Evolutionary conservation across 495 filamentous ascomycete genomes (phyloP).

Genomic region (Xylaria flabelliformis): DNA sequence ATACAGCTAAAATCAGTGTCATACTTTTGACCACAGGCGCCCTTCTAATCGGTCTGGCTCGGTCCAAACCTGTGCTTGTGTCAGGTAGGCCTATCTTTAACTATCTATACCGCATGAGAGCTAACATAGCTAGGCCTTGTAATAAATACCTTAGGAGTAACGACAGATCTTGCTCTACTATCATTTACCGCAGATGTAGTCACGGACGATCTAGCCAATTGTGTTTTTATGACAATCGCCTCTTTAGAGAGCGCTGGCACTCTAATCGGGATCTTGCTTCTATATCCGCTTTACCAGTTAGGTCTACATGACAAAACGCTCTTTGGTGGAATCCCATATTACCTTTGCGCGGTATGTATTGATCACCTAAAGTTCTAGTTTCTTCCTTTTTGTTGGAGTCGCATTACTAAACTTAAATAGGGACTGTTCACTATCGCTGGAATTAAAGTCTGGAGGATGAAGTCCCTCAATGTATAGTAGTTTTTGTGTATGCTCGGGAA

Average conservation of each 20-base stretch:
- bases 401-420: background rate
- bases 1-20: background rate
- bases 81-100: background rate
- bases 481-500: background rate
- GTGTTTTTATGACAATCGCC: slow-evolving; percentile 4
- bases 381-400: background rate
- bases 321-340: slow-evolving; percentile 12
- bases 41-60: background rate
- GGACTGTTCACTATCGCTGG: background rate
- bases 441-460: background rate
- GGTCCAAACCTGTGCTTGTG: background rate
- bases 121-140: background rate
- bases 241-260: slow-evolving; percentile 6
- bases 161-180: slow-evolving; percentile 2
- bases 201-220: background rate
- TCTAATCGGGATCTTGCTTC: background rate
- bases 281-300: slow-evolving; percentile 1
- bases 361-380: background rate
- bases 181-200: slow-evolving; percentile 4
- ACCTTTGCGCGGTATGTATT: background rate
- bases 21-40: background rate
- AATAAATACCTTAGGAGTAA: slow-evolving; percentile 5
- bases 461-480: background rate
- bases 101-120: background rate
- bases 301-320: background rate